Conservation (phyloP, 148 eudicot genomes). For the Linanthus parryae region DNA sequence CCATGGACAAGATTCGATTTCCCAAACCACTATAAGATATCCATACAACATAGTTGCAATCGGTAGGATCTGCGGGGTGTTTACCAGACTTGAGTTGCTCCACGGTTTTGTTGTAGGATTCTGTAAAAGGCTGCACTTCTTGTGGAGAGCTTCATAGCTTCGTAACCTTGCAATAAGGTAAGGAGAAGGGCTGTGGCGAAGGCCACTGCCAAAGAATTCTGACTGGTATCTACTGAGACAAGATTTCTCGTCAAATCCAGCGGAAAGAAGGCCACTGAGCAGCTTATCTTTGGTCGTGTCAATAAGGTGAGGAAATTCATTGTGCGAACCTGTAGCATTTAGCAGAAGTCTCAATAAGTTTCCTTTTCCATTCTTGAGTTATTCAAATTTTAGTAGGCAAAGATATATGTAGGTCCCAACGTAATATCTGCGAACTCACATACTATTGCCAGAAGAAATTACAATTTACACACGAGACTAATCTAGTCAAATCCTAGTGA, state of each 20-base stretch:
- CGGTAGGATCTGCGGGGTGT: slow-evolving; percentile 19
- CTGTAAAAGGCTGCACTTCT: slow-evolving; percentile 78
- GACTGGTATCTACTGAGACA: slow-evolving; percentile 79
- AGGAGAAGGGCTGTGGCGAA: slow-evolving; percentile 49
- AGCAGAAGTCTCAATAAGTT: neutral
- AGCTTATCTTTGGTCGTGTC: slow-evolving; percentile 28
- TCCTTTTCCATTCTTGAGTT: neutral
- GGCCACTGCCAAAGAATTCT: slow-evolving; percentile 37
- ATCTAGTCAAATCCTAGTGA: too few relatives aligned
- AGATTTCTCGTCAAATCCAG: slow-evolving; percentile 49
- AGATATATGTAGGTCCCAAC: neutral
- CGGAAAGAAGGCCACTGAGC: slow-evolving; percentile 56
- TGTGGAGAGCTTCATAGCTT: slow-evolving; percentile 75
- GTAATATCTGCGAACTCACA: neutral
- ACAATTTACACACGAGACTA: too few relatives aligned
- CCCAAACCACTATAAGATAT: slow-evolving; percentile 89
- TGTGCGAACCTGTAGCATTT: slow-evolving; percentile 13
- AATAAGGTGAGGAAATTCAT: slow-evolving; percentile 11
- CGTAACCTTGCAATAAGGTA: slow-evolving; percentile 77
- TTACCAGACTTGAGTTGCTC: slow-evolving; percentile 30
- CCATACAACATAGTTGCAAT: slow-evolving; percentile 91
- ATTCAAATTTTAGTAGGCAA: neutral
- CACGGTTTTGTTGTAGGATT: slow-evolving; percentile 52
- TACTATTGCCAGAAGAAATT: neutral
- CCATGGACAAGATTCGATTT: slow-evolving; percentile 71